A percentile compares a stretch with the other conserved stretches of the same genome.
Conservation (phyloP, 2,329 filamentous ascomycete genomes). For the Alternaria sp. region DNA sequence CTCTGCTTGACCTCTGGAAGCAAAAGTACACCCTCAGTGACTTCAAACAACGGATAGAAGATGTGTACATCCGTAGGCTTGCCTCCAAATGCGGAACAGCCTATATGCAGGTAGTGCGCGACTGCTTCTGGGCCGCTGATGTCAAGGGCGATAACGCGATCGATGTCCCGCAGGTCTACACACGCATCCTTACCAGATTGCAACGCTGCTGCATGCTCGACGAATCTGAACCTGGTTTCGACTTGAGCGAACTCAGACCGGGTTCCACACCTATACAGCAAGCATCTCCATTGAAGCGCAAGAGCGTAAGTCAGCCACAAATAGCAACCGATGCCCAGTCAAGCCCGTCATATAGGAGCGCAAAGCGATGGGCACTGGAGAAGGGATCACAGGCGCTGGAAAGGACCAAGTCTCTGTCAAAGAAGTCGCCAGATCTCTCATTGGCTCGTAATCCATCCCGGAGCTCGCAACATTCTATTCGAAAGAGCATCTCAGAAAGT, state of each 20-base stretch:
- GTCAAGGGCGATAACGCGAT: conserved; percentile 43
- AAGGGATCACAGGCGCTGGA: conserved; percentile 49
- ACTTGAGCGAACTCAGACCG: conserved; percentile 38
- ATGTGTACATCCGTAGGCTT: conserved; percentile 70
- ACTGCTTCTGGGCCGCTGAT: conserved; percentile 76
- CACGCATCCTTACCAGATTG: conserved; percentile 57
- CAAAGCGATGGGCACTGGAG: conserved; percentile 48
- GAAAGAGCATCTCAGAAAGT: conserved; percentile 47
- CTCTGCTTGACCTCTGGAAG: conserved; percentile 67
- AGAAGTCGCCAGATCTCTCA: conserved; percentile 38
- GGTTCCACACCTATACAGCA: conserved; percentile 31
- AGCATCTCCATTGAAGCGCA: conserved; percentile 44
- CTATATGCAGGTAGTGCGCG: conserved; percentile 78
- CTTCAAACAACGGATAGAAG: conserved; percentile 71
- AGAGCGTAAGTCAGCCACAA: conserved; percentile 39
- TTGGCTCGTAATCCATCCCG: conserved; percentile 43
- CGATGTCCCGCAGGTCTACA: conserved; percentile 46
- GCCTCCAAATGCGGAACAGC: conserved; percentile 75
- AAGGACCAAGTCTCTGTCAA: conserved; percentile 45
- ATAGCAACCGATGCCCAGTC: conserved; percentile 35
- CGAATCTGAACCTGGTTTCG: conserved; percentile 46
- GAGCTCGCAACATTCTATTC: conserved; percentile 45
- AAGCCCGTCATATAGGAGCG: conserved; percentile 46
- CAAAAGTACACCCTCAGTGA: conserved; percentile 67
- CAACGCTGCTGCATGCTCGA: conserved; percentile 53